phyloP scores from a whole-genome alignment of 495 filamentous ascomycete species.

The Aspergillus kassunensis region DNA sequence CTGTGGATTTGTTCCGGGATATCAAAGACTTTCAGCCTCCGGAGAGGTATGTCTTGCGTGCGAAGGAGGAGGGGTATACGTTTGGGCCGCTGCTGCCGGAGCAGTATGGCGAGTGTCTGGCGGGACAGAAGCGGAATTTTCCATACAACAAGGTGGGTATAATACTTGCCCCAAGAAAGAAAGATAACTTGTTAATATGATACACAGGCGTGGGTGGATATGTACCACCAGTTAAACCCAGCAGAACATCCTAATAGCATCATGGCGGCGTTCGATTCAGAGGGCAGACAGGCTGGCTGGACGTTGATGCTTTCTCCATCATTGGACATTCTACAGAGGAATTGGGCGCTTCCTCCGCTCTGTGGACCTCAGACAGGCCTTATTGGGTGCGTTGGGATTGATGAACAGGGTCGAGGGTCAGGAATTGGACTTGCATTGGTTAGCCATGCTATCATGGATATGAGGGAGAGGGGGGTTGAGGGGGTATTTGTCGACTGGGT shows the following conservation, averaged over 20 bases:
- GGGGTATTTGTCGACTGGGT: constrained; percentile 52
- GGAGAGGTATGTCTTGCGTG: constrained; percentile 33
- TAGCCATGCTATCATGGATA: constrained; percentile 45
- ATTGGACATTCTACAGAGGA: constrained; percentile 25
- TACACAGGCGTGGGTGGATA: constrained; percentile 46
- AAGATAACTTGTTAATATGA: not conserved
- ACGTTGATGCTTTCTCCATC: constrained; percentile 44
- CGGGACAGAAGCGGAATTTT: constrained; percentile 44
- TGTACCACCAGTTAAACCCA: constrained; percentile 39
- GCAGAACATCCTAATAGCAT: constrained; percentile 38
- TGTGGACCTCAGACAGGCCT: constrained; percentile 45
- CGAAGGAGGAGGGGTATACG: constrained; percentile 31
- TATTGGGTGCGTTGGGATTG: constrained; percentile 49
- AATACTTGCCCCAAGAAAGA: not conserved
- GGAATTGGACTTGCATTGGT: constrained; percentile 47
- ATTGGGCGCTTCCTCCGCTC: constrained; percentile 45
- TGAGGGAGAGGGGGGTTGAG: constrained; percentile 44
- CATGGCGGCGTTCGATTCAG: constrained; percentile 41
- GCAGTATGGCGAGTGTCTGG: constrained; percentile 40
- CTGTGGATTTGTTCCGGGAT: constrained; percentile 42
- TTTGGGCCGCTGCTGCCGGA: constrained; percentile 38
- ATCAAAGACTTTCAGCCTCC: constrained; percentile 36
- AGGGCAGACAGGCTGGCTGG: constrained; percentile 46
- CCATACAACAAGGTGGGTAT: constrained; percentile 32
- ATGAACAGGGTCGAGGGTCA: constrained; percentile 32